These are phyloP conservation scores for Chalciporus sphaerocephalus DNA, from an alignment of 768 basidiomycete genomes.

Conservation along the genomic window DNA sequence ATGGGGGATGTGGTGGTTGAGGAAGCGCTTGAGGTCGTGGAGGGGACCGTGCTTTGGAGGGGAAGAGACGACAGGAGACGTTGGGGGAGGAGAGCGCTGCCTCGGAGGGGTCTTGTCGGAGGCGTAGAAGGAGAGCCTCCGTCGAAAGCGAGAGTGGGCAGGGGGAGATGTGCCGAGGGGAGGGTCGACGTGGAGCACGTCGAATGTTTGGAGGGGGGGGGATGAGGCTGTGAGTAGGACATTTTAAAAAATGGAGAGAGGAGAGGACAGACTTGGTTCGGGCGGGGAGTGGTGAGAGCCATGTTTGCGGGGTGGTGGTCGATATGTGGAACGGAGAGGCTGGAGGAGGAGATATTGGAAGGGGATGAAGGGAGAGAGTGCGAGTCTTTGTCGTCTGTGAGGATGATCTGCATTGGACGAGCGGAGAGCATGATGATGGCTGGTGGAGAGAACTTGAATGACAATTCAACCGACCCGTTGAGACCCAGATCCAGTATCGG, in stretches of 20 bases:
- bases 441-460: background rate
- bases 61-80: conserved; percentile 14
- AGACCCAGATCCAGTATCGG: conserved; percentile 22
- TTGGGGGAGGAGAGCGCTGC: conserved; percentile 8
- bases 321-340: background rate
- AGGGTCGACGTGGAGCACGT: background rate
- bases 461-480: background rate
- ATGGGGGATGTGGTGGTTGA: conserved; percentile 86
- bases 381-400: background rate
- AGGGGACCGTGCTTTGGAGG: conserved; percentile 59
- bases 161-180: conserved; percentile 6
- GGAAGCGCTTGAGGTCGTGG: conserved; percentile 90
- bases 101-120: conserved; percentile 14
- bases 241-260: background rate
- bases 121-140: conserved; percentile 28
- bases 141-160: conserved; percentile 27
- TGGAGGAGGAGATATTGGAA: background rate
- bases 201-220: background rate
- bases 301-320: conserved; percentile 11
- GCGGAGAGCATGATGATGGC: conserved; percentile 34
- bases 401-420: conserved; percentile 34
- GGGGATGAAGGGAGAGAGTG: background rate
- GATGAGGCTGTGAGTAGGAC: background rate
- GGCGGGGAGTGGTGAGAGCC: background rate
- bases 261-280: background rate